Percentiles rank a stretch among this genome's conserved stretches.
phyloP scores from a whole-genome alignment of 164 flowering plant genomes.

The Macadamia integrifolia region DNA sequence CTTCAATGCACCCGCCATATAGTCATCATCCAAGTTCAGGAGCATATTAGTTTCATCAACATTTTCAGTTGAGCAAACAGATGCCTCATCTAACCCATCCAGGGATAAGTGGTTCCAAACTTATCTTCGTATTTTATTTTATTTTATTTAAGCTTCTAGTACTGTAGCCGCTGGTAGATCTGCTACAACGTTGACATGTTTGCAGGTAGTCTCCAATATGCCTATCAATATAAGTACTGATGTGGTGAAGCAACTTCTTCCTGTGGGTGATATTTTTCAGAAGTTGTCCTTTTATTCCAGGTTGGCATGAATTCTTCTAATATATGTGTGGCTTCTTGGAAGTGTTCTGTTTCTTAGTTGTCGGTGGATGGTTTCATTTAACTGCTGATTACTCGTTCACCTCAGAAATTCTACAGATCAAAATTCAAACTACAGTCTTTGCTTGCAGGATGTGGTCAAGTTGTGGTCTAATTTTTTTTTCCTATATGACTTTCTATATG shows the following conservation, averaged over 20 bases:
- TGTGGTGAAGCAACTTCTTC: slow-evolving; percentile 84
- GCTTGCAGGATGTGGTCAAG: too few relatives aligned
- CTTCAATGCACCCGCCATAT: slow-evolving; percentile 56
- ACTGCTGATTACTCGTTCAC: too few relatives aligned
- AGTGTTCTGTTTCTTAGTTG: too few relatives aligned
- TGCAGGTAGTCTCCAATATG: slow-evolving; percentile 92
- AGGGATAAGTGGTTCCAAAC: slow-evolving; percentile 34
- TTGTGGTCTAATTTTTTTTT: too few relatives aligned
- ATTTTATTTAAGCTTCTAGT: slow-evolving; percentile 60
- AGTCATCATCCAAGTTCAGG: slow-evolving; percentile 55
- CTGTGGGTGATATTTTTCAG: slow-evolving; percentile 91
- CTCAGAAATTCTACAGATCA: too few relatives aligned
- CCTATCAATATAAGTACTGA: slow-evolving; percentile 95
- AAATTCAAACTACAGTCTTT: too few relatives aligned
- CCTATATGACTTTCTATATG: too few relatives aligned
- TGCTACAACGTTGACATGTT: not conserved
- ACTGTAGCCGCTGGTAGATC: slow-evolving; percentile 32
- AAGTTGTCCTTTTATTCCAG: slow-evolving; percentile 92
- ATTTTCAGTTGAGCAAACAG: slow-evolving; percentile 15
- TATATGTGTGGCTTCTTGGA: not conserved
- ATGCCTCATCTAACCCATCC: slow-evolving; percentile 20
- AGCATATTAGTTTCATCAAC: slow-evolving; percentile 39
- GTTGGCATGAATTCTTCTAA: slow-evolving; percentile 25
- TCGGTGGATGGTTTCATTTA: too few relatives aligned
- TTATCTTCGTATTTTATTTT: slow-evolving; percentile 10